Evolutionary conservation across 2,329 filamentous ascomycete genomes (phyloP), one percentile per base, ranked within the genome.

Genomic region (Orbilia ellipsospora): DNA sequence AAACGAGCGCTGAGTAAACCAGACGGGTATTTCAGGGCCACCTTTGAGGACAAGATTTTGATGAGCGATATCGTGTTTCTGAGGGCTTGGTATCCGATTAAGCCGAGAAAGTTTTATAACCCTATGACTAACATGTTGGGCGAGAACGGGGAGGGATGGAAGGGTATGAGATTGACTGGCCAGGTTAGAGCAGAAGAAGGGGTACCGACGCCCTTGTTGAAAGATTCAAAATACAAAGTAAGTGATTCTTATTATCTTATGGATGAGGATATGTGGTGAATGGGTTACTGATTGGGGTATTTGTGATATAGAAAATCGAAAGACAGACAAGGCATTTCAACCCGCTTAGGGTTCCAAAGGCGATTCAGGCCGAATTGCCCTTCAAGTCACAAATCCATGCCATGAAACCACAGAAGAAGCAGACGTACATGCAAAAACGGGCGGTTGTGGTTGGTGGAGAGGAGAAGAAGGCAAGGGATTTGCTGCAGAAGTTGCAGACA

Each of bases 31-130:
- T 98, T 96, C 88, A 90, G 96, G 80, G 95, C 95, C 23, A 98
- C 95, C 0, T 99, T 99, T 79, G 95, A 99, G 83, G 95, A 99
- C 87, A 99, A 98, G 85, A 92, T 99, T 77, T 87, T 99, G 61
- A 93, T 97, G 88, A 93, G 90, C 82, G 95, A 99, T 82, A 96
- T 99, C 78, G 92, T 98, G 77, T 98, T 99, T 85, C 84, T 99
- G 45, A 89, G 95, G 57, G 94, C 95, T 1, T 99, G 96, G 96
- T 98, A 96, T 83, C 93, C 95, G 8, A 90, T 99, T 83, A 93
- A 93, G 81, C 95, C 95, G 1, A 93, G 93, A 83, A 90, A 94
- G 72, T 99, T 97, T 87, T 97, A 97, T 86, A 97, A 98, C 83
- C 92, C 93, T 0, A 94, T 96, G 65, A 95, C 93, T 73, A 97